phyloP scores from a whole-genome alignment of 139 green algal genomes.

The Chlorella sp. region DNA sequence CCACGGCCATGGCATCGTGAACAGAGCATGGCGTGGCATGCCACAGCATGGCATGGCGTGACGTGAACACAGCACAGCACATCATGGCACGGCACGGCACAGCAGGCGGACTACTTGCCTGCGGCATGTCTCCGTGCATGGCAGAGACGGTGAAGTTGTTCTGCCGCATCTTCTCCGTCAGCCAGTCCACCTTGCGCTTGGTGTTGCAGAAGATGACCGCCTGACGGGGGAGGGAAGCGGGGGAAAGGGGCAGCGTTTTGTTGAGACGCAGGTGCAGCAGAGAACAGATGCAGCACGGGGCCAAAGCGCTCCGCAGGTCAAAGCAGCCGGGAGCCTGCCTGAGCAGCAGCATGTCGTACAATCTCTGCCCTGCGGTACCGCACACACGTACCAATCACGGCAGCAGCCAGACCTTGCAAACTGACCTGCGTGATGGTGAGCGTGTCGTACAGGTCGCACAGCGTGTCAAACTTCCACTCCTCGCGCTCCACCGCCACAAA shows the following conservation, averaged over 20 bases:
- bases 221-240: conserved; percentile 48
- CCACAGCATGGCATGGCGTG: too few species aligned
- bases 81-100: background rate
- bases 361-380: too few species aligned
- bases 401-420: background rate
- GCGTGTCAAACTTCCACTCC: conserved; percentile 99
- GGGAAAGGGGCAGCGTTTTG: too few species aligned
- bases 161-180: conserved; percentile 96
- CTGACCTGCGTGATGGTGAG: conserved; percentile 91
- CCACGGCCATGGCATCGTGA: too few species aligned
- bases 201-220: conserved; percentile 99
- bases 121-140: conserved; percentile 99
- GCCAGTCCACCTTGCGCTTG: conserved; percentile 98
- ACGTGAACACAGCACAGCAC: too few species aligned
- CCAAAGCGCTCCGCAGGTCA: too few species aligned
- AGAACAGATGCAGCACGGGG: too few species aligned
- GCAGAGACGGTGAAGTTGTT: conserved; percentile 98
- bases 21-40: too few species aligned
- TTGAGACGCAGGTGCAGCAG: too few species aligned
- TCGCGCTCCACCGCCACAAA: conserved; percentile 99
- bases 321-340: too few species aligned
- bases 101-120: background rate
- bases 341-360: too few species aligned
- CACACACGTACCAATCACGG: background rate
- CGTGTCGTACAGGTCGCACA: conserved; percentile 99